phyloP scores from a whole-genome alignment of 2,329 filamentous ascomycete species.

The Sordariomycetes sp. region DNA sequence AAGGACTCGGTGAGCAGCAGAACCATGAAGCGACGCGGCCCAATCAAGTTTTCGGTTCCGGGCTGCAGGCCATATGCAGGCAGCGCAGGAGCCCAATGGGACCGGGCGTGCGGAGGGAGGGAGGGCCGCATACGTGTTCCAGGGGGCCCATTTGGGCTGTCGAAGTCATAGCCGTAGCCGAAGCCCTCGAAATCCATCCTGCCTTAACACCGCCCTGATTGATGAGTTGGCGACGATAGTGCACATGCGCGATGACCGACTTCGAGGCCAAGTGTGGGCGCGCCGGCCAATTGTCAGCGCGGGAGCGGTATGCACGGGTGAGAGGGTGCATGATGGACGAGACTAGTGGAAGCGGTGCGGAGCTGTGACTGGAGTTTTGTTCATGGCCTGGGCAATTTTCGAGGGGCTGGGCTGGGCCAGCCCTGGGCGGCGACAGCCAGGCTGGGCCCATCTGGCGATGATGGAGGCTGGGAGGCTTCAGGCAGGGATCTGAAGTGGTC shows the following conservation, averaged over 20 bases:
- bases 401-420: background rate
- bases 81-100: background rate
- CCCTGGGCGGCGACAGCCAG: background rate
- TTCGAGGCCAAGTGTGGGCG: background rate
- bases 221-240: background rate
- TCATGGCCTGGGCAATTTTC: background rate
- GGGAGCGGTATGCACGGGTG: background rate
- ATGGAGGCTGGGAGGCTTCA: background rate
- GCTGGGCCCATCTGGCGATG: background rate
- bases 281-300: slow-evolving; percentile 1
- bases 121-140: slow-evolving; percentile 2
- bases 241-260: background rate
- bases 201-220: background rate
- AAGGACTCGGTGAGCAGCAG: background rate
- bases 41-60: background rate
- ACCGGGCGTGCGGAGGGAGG: background rate
- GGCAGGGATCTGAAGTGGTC: background rate
- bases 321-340: slow-evolving; percentile 1
- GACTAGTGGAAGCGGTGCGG: background rate
- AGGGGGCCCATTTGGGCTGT: background rate
- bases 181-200: slow-evolving; percentile 4
- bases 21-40: background rate
- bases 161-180: slow-evolving; percentile 3
- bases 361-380: slow-evolving; percentile 3
- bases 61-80: background rate